Conservation (phyloP, 2,329 filamentous ascomycete genomes). For the Bipolaris victoriae region DNA sequence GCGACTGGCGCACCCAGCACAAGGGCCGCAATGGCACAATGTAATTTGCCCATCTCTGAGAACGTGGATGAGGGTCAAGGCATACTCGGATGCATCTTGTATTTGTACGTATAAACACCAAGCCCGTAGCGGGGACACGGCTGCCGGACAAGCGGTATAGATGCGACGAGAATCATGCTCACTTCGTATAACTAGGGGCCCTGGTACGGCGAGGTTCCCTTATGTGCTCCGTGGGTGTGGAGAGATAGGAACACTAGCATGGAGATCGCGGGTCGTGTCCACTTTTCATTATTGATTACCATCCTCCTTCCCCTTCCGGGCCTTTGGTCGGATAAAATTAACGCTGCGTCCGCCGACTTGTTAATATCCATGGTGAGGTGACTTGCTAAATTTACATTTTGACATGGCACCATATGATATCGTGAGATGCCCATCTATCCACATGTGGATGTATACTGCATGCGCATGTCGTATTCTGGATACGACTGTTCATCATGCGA, state of each 20-base stretch:
- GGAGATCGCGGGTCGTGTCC: slow-evolving; percentile 3
- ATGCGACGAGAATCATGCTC: slow-evolving; percentile 1
- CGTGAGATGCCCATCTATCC: background rate
- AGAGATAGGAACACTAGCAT: slow-evolving; percentile 6
- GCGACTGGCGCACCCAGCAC: slow-evolving; percentile 7
- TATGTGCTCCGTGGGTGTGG: background rate
- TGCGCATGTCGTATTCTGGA: background rate
- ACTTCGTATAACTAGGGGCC: slow-evolving; percentile 5
- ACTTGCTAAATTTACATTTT: background rate
- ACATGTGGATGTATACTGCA: too few relatives aligned
- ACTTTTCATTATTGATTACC: slow-evolving; percentile 9
- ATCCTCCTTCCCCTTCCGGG: slow-evolving; percentile 2
- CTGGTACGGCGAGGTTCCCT: slow-evolving; percentile 1
- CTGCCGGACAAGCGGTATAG: background rate
- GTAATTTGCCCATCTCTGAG: slow-evolving; percentile 1
- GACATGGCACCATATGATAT: background rate
- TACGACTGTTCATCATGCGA: background rate
- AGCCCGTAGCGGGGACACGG: slow-evolving; percentile 1
- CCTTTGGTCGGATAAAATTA: background rate
- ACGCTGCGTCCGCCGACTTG: background rate
- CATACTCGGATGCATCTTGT: background rate
- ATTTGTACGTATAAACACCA: slow-evolving; percentile 11
- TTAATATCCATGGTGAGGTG: background rate
- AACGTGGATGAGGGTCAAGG: background rate
- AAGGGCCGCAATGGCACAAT: slow-evolving; percentile 9